A percentile compares a stretch with the other conserved stretches of the same genome.
Evolutionary conservation across 371 early-diverging fungal species (phyloP).

Genomic region (Apophysomyces trapeziformis): DNA sequence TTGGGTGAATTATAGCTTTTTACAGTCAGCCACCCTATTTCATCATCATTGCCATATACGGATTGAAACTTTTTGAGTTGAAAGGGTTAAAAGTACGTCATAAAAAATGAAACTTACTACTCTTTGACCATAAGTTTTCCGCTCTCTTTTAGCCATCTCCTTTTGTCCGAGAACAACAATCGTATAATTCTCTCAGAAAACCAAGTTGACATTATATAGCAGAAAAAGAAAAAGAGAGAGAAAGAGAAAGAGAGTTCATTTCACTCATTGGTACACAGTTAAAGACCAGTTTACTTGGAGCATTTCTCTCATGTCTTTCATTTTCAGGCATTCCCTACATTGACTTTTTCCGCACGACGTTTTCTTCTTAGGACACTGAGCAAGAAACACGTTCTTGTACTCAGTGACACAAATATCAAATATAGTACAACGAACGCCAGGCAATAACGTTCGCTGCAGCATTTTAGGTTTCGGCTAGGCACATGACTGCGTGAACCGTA

Average conservation of each 20-base stretch:
- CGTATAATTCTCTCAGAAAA: neutral
- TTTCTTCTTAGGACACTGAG: conserved; percentile 3
- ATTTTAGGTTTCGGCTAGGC: neutral
- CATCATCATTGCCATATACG: neutral
- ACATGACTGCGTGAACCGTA: conserved; percentile 2
- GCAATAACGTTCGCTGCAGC: conserved; percentile 1
- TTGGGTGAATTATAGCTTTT: too few relatives aligned
- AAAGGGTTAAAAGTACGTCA: conserved; percentile 2
- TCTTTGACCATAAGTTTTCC: neutral
- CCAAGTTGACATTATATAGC: neutral
- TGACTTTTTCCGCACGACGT: neutral
- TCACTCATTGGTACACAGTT: neutral
- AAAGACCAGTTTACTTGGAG: neutral
- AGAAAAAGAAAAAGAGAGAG: too few relatives aligned
- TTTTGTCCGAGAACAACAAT: neutral
- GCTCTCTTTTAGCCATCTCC: conserved; percentile 7
- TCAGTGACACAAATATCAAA: conserved; percentile 6
- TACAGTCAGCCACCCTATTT: neutral
- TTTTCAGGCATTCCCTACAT: neutral
- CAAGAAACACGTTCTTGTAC: conserved; percentile 9
- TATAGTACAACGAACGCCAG: neutral
- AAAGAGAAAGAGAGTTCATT: too few relatives aligned
- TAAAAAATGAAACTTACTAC: conserved; percentile 6
- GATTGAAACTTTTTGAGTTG: neutral
- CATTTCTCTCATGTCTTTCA: neutral